Evolutionary conservation across 2,329 filamentous ascomycete species (phyloP).

Genomic region (Talaromyces sp.): DNA sequence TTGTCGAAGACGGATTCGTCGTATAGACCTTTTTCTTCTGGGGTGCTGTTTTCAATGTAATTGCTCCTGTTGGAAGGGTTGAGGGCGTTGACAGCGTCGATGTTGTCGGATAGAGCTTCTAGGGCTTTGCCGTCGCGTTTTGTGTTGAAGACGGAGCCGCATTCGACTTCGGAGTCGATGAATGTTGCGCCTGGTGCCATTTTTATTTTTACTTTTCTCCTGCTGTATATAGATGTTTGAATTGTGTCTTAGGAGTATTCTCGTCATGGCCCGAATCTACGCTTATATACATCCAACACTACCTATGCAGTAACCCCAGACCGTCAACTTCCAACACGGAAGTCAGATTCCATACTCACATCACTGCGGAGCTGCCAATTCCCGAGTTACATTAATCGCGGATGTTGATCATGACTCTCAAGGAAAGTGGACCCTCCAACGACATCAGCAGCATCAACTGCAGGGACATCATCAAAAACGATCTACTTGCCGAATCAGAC

Average conservation of each 20-base stretch:
- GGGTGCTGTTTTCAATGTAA: conserved; percentile 47
- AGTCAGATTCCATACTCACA: conserved; percentile 14
- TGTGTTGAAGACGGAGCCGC: conserved; percentile 23
- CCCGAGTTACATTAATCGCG: neutral
- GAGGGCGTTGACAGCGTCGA: conserved; percentile 60
- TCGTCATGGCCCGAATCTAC: neutral
- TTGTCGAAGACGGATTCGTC: conserved; percentile 65
- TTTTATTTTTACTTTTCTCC: neutral
- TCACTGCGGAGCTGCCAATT: neutral
- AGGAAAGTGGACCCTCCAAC: neutral
- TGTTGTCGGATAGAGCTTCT: conserved; percentile 57
- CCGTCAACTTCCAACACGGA: neutral
- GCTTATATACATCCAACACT: conserved; percentile 1
- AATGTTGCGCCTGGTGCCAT: conserved; percentile 25
- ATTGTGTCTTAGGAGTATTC: neutral
- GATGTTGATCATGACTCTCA: neutral
- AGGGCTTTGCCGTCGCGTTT: conserved; percentile 55
- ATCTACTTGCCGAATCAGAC: neutral
- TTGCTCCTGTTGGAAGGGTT: conserved; percentile 37
- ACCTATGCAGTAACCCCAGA: too few relatives aligned
- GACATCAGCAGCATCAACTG: neutral
- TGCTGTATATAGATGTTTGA: neutral
- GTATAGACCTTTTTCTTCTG: conserved; percentile 39
- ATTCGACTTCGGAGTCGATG: conserved; percentile 24
- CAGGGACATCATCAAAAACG: neutral